These are phyloP conservation scores for Aspergillus sclerotiicarbonarius DNA, from an alignment of 495 filamentous ascomycete genomes.

Conservation along the genomic window DNA sequence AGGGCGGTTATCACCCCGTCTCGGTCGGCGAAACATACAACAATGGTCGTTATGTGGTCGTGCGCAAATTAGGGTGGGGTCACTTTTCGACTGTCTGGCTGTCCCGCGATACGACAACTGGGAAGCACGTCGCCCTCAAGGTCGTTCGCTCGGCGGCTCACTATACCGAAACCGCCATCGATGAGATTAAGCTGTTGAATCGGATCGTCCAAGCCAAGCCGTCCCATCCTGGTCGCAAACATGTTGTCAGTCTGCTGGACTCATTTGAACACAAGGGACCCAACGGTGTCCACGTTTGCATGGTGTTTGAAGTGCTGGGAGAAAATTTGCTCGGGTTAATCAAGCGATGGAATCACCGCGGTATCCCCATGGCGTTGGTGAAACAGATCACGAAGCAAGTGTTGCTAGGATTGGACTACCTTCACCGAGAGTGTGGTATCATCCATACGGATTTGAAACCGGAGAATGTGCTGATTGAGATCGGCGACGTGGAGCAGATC, in stretches of 20 bases:
- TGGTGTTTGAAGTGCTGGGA: conserved; percentile 97
- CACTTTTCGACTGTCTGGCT: conserved; percentile 99
- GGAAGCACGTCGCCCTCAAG: conserved; percentile 95
- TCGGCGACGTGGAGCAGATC: conserved; percentile 96
- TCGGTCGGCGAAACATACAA: conserved; percentile 94
- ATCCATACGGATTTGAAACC: conserved; percentile 98
- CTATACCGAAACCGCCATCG: conserved; percentile 98
- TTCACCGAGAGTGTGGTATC: conserved; percentile 97
- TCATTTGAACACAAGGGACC: conserved; percentile 98
- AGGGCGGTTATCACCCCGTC: conserved; percentile 96
- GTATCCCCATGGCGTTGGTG: conserved; percentile 92
- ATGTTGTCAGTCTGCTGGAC: conserved; percentile 93
- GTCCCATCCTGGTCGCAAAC: conserved; percentile 85
- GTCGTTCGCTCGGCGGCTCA: conserved; percentile 96
- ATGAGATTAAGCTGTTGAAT: conserved; percentile 97
- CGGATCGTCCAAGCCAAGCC: conserved; percentile 95
- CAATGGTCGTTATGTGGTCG: conserved; percentile 92
- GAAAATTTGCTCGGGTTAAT: conserved; percentile 95
- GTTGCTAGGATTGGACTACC: conserved; percentile 88
- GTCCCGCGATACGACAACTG: conserved; percentile 83
- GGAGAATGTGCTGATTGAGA: conserved; percentile 98
- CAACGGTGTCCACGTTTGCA: conserved; percentile 95
- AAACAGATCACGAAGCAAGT: conserved; percentile 99
- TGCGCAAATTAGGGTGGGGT: conserved; percentile 97
- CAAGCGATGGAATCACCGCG: conserved; percentile 96